Evolutionary conservation across 805 yeast genomes (phyloP), one percentile per base, ranked within the genome.

Genomic region (Yamadazyma sp.): DNA sequence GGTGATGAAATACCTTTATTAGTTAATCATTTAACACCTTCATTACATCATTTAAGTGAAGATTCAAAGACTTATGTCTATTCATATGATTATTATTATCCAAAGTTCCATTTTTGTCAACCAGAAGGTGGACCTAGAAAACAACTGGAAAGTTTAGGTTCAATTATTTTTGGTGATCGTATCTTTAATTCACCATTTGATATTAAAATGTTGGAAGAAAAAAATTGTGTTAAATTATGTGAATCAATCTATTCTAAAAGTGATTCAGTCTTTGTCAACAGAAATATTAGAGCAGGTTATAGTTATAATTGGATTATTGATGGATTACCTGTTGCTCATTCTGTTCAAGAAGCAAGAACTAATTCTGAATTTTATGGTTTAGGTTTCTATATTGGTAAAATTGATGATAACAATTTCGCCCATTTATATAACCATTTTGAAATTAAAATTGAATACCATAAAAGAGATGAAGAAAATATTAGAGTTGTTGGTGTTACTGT

Each of bases 91-190:
- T 83, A 91, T 62, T 93, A 93, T 62, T 82, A 81, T 61, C 80
- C 81, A 22, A 78, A 79, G 45, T 82, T 93, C 53, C 86, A 83
- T 52, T 86, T 89, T 60, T 93, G 98, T 62, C 56, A 59, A 39
- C 98, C 98, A 1, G 58, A 62, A 37, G 78, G 64, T 18, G 87
- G 86, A 1, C 69, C 78, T 12, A 52, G 61, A 49, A 82, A 82
- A 49, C 95, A 87, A 56, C 78, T 86, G 44, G 98, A 88, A 62
- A 82, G 94, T 8, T 70, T 93, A 35, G 98, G 98, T 7, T 82
- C 97, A 2, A 82, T 93, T 46, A 74, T 93, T 39, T 88, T 93
- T 57, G 98, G 98, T 45, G 98, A 93, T 62, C 74, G 98, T 56
- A 88, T 93, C 44, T 88, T 85, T 69, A 81, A 86, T 52, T 88